Evolutionary conservation across 116 monocot genomes (phyloP), one percentile per base, ranked within the genome.

Genomic region (Zostera marina): DNA sequence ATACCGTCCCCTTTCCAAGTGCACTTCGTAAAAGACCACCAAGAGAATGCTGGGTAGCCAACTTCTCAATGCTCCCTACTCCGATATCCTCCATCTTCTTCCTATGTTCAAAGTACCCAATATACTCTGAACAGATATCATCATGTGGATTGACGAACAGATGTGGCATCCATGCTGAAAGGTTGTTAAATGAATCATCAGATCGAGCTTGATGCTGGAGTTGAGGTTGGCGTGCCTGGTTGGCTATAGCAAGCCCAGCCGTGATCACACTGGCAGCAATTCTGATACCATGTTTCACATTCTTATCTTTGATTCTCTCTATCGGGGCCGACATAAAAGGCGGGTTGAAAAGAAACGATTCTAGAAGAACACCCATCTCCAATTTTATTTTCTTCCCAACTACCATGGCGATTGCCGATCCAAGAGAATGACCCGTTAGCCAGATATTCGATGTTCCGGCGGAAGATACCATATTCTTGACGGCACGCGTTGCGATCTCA

Each of bases 361-460:
- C 68, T 6, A 98, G 69, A 48, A 74, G 16, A 16, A 79, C 59
- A 20, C 77, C 73, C 5, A 32, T 32, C 32, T 6, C 61, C 60
- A 71, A 79, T 3, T 81, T 83, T 80, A 90, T 86, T 70, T 72
- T 79, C 44, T 72, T 85, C 65, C 85, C 86, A 42, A 75, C 81
- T 32, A 98, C 72, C 32, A 63, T 76, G 16, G 78, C 90, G 64
- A 90, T 54, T 3, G 86, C 72, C 13, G 98, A 72, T 4, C 90
- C 98, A 12, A 98, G 53, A 41, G 98, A 98, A 64, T 98, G 98
- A 16, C 98, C 90, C n/a, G 83, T 70, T 62, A 98, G 41, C 98
- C 98, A 98, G 41, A 98, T 49, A 8, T 59, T 75, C 0, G 59
- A 66, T n/a, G 61, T 62, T 24, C 77, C 81, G 47, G 52, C 66